Base-by-base conservation (phyloP, 2,329 filamentous ascomycete species). In the Trichophyton equinum region DNA sequence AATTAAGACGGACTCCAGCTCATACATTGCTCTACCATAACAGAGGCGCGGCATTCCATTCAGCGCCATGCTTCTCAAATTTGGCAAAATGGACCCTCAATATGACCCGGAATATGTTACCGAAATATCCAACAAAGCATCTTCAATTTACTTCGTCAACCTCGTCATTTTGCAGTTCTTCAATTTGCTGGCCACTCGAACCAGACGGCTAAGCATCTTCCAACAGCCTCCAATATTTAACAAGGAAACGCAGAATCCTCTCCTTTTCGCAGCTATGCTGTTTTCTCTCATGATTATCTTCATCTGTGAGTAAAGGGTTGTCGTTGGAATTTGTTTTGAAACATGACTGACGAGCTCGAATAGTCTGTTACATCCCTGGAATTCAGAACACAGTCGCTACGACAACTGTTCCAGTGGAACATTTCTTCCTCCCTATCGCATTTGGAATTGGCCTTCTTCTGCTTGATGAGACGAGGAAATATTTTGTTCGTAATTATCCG, bases 131-230 rank as follows among this genome's bases (percentile, higher is more conserved):
- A 86, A 85, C 64, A 78, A 81, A 63, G 86, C 86, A 0, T 86
- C 82, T 42, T 87, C 84, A 15, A 85, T 92, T 62, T 91, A 91
- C 72, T 91, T 91, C 67, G 82, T 91, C 65, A 91, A 85, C 62
- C 76, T 92, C 22, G 88, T 92, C 1, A 84, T 91, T 57, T 89
- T 91, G 86, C 82, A 76, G 71, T 79, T 70, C 55, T 90, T 90
- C 77, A 89, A 87, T 69, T 77, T 91, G 3, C 80, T 91, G 68
- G 83, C 84, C 1, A 79, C 88, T 4, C 79, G 87, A 15, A 91
- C 83, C 1, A 78, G 85, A 1, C 78, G 82, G 1, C 77, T 86
- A 22, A 82, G 82, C 60, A 82, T 91, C 64, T 84, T 91, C 71
- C 85, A 89, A 68, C 87, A 91, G 66, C 83, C 85, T 2, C 87